These are phyloP conservation scores for Periconia sp. DNA, from an alignment of 2,329 filamentous ascomycete species.

Conservation along the genomic window DNA sequence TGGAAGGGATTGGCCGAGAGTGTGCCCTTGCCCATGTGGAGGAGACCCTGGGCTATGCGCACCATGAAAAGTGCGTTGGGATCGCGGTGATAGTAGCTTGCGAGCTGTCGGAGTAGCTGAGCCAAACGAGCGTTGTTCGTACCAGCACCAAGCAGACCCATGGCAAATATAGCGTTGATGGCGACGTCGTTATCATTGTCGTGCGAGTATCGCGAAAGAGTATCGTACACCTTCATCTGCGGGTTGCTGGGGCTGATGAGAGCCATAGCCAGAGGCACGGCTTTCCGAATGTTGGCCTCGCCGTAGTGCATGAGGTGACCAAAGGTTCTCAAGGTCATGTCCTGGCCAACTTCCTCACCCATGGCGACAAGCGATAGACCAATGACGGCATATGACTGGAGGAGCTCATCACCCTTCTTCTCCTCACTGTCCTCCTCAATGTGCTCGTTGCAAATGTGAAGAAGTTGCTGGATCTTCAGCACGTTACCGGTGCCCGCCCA, in stretches of 20 bases:
- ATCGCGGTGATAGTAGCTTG: conserved; percentile 97
- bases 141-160: conserved; percentile 94
- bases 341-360: conserved; percentile 97
- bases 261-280: conserved; percentile 95
- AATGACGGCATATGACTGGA: conserved; percentile 94
- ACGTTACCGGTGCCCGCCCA: conserved; percentile 98
- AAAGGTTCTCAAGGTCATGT: conserved; percentile 98
- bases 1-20: conserved; percentile 98
- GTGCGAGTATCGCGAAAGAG: conserved; percentile 94
- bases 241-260: conserved; percentile 97
- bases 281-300: conserved; percentile 94
- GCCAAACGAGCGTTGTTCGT: conserved; percentile 98
- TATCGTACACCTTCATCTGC: conserved; percentile 99
- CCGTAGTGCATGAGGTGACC: conserved; percentile 99
- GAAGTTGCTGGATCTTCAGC: conserved; percentile 93
- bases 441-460: conserved; percentile 98
- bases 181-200: conserved; percentile 98
- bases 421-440: conserved; percentile 88
- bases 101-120: conserved; percentile 90
- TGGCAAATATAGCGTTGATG: conserved; percentile 98
- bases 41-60: conserved; percentile 91
- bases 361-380: conserved; percentile 94
- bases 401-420: conserved; percentile 92
- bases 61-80: conserved; percentile 99
- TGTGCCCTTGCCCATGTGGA: conserved; percentile 99